Percentiles rank a stretch among this genome's conserved stretches.
These are phyloP conservation scores for Cytospora piceae DNA, from an alignment of 2,329 filamentous ascomycete species.

Conservation along the genomic window DNA sequence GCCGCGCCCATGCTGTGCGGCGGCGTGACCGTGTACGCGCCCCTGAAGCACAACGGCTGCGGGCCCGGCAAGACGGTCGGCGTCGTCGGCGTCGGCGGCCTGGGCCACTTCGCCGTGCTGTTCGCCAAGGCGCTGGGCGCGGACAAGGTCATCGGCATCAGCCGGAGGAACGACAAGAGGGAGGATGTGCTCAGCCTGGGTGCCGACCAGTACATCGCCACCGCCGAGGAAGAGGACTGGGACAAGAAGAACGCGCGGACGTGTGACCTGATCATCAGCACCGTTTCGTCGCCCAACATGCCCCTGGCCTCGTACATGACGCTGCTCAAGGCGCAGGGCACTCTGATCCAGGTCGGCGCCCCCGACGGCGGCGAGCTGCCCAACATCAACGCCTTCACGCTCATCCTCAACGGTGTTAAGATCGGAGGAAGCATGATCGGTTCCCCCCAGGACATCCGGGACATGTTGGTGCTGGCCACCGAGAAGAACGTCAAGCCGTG, in stretches of 20 bases:
- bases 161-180: constrained; percentile 54
- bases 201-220: constrained; percentile 52
- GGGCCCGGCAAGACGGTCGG: constrained; percentile 70
- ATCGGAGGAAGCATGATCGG: constrained; percentile 51
- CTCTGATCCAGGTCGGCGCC: constrained; percentile 65
- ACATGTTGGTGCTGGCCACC: constrained; percentile 62
- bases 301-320: constrained; percentile 63
- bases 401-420: constrained; percentile 59
- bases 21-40: constrained; percentile 67
- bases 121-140: constrained; percentile 69
- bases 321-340: constrained; percentile 62
- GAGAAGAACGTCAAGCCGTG: constrained; percentile 60
- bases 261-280: constrained; percentile 62
- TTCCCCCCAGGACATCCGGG: constrained; percentile 54
- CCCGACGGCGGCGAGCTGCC: constrained; percentile 56
- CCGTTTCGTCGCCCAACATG: constrained; percentile 56
- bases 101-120: constrained; percentile 69
- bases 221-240: constrained; percentile 56
- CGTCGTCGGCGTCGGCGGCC: constrained; percentile 67
- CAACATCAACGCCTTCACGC: constrained; percentile 55
- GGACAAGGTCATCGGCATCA: constrained; percentile 62
- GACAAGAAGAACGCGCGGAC: constrained; percentile 50
- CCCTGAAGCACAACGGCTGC: constrained; percentile 63
- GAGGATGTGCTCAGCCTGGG: constrained; percentile 59
- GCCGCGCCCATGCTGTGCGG: constrained; percentile 69